Base-by-base conservation (phyloP, 1,284 basidiomycete species). In the Mycosarcoma mackinlayi region DNA sequence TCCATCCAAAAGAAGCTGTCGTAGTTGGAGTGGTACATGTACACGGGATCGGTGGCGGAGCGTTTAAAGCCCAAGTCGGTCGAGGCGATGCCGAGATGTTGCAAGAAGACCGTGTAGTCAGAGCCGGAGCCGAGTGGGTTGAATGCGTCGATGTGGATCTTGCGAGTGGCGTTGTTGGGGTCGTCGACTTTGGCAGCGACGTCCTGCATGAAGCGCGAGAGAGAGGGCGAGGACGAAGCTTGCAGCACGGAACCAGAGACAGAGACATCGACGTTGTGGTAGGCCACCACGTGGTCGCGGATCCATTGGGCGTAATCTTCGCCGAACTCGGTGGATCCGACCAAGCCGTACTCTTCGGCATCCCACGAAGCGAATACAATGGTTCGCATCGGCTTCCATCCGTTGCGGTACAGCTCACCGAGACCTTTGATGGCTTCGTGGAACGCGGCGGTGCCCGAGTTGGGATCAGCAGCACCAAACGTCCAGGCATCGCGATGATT, bases 351-450 rank as follows among this genome's bases (percentile, higher is more conserved):
- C 86, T 94, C 94, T 84, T 97, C 94, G 0, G 89, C 94, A 83
- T 95, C 93, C 93, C 92, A 96, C 67, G 89, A 91, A 4, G 91
- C 92, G 49, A 97, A 86, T n/a, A 95, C 84, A 75, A 95, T 88
- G 16, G 92, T 94, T 56, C 94, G 86, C 35, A 94, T 84, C 4
- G 94, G 94, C 76, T 89, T 91, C 94, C 94, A 98, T 24, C 93
- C 94, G 14, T 84, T 85, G 68, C 85, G 85, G 21, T 91, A 79
- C 2, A 97, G 85, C 9, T 85, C 84, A 28, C 92, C 93, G 57
- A 94, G 87, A n/a, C 91, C 92, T 31, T 89, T 88, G 59, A 94
- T 86, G 24, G 93, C 86, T 82, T 97, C 93, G 75, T 90, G 88
- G 16, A 94, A 84, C n/a, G 91, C 88, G 1, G 90, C 92, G 0